These are phyloP conservation scores for Sordaria brevicollis DNA, from an alignment of 495 filamentous ascomycete species.

Conservation along the genomic window DNA sequence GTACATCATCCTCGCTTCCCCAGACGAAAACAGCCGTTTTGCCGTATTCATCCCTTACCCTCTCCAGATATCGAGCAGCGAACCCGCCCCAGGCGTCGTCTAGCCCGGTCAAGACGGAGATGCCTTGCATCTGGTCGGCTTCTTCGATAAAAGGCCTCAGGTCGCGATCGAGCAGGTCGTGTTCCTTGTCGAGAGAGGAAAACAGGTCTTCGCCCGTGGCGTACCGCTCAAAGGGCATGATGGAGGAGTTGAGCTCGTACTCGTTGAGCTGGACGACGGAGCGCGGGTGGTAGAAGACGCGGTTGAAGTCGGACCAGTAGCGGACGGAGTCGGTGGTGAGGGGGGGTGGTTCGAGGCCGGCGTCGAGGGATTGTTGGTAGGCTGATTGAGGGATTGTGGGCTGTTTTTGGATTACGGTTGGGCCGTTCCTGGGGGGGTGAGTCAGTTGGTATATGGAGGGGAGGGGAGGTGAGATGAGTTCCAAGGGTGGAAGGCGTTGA, in stretches of 20 bases:
- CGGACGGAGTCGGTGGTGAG: slow-evolving; percentile 63
- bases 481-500: neutral
- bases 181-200: slow-evolving; percentile 65
- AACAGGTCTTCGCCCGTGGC: slow-evolving; percentile 76
- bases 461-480: neutral
- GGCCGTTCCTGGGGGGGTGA: slow-evolving; percentile 48
- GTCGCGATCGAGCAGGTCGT: slow-evolving; percentile 82
- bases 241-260: slow-evolving; percentile 63
- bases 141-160: slow-evolving; percentile 81
- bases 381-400: slow-evolving; percentile 53
- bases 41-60: slow-evolving; percentile 79
- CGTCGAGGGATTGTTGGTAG: slow-evolving; percentile 71
- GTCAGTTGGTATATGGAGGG: neutral
- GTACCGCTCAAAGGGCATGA: slow-evolving; percentile 81
- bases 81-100: slow-evolving; percentile 97
- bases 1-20: slow-evolving; percentile 16
- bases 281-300: slow-evolving; percentile 82
- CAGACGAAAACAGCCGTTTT: slow-evolving; percentile 80
- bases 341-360: slow-evolving; percentile 48
- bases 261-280: slow-evolving; percentile 84
- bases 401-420: slow-evolving; percentile 55
- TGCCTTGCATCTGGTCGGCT: slow-evolving; percentile 80
- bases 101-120: slow-evolving; percentile 67
- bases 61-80: slow-evolving; percentile 65
- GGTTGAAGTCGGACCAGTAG: slow-evolving; percentile 94